These are phyloP conservation scores for Clarkia xantiana DNA, from an alignment of 345 rosid species.

Conservation along the genomic window DNA sequence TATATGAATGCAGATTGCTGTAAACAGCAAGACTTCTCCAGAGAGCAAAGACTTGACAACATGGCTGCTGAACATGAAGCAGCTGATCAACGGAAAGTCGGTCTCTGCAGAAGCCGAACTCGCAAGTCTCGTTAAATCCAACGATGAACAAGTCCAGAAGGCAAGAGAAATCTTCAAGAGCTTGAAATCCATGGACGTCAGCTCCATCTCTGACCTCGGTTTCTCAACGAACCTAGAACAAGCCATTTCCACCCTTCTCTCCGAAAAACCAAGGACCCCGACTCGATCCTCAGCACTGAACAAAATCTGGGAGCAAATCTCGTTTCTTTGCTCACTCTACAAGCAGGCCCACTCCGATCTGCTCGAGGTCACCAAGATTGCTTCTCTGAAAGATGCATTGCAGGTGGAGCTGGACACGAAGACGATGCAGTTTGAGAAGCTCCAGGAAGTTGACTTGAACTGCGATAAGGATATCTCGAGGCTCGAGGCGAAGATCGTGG, in stretches of 20 bases:
- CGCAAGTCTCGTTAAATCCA: constrained; percentile 5
- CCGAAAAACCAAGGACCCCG: constrained; percentile 3
- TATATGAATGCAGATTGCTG: constrained; percentile 12
- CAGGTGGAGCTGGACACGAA: constrained; percentile 9
- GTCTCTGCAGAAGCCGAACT: constrained; percentile 16
- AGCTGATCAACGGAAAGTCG: constrained; percentile 12
- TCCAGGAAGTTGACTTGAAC: constrained; percentile 10
- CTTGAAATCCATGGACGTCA: constrained; percentile 15
- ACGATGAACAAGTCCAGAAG: constrained; percentile 8
- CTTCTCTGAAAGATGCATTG: constrained; percentile 4
- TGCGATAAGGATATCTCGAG: constrained; percentile 6
- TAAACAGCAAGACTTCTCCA: constrained; percentile 7
- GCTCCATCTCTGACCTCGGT: constrained; percentile 7
- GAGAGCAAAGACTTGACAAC: constrained; percentile 7
- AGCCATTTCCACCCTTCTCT: constrained; percentile 9
- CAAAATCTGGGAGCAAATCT: constrained; percentile 11
- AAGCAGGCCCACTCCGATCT: constrained; percentile 10
- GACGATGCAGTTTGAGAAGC: constrained; percentile 8
- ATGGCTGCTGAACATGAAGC: constrained; percentile 13
- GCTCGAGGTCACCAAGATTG: constrained; percentile 8
- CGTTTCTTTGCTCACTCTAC: constrained; percentile 7
- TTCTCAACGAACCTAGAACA: constrained; percentile 8
- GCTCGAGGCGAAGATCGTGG: constrained; percentile 9
- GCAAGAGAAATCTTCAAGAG: constrained; percentile 9
- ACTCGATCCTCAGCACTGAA: constrained; percentile 6